A percentile compares a stretch with the other conserved stretches of the same genome.
Conservation (phyloP, 1,284 basidiomycete genomes). For the Leccinum subrobustum region DNA sequence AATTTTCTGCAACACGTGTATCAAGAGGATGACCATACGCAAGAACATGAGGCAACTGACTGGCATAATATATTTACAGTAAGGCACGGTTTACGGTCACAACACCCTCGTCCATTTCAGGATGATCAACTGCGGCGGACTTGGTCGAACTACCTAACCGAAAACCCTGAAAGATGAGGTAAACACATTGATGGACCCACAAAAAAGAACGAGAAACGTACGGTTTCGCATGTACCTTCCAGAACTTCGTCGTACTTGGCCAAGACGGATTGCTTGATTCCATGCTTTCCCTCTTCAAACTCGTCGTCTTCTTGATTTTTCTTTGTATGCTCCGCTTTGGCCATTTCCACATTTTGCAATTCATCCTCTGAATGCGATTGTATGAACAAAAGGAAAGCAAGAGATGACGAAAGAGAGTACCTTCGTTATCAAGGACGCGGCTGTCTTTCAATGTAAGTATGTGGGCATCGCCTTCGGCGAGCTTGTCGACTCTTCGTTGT, state of each 20-base stretch:
- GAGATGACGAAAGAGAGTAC: slow-evolving; percentile 39
- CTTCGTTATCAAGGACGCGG: slow-evolving; percentile 91
- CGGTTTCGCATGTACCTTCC: slow-evolving; percentile 65
- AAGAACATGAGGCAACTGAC: slow-evolving; percentile 45
- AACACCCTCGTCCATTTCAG: slow-evolving; percentile 56
- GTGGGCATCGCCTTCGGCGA: slow-evolving; percentile 91
- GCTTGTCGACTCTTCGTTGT: slow-evolving; percentile 55
- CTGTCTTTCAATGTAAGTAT: slow-evolving; percentile 97
- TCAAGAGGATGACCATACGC: slow-evolving; percentile 7
- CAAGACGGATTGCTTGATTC: slow-evolving; percentile 81
- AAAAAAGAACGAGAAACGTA: slow-evolving; percentile 29
- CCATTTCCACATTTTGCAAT: slow-evolving; percentile 91
- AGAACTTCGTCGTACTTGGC: slow-evolving; percentile 94
- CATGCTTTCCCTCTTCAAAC: slow-evolving; percentile 70
- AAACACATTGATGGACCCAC: not conserved
- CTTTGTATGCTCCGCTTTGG: slow-evolving; percentile 78
- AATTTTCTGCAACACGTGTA: slow-evolving; percentile 63
- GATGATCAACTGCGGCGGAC: slow-evolving; percentile 39
- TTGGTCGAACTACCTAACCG: slow-evolving; percentile 63
- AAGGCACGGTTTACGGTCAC: slow-evolving; percentile 76
- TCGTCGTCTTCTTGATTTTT: slow-evolving; percentile 91
- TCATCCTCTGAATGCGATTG: slow-evolving; percentile 77
- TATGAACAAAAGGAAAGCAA: slow-evolving; percentile 7
- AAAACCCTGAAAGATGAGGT: slow-evolving; percentile 59
- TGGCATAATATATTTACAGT: slow-evolving; percentile 88